Conservation (phyloP, 208 protist species). For the Phytomonas sp. region DNA sequence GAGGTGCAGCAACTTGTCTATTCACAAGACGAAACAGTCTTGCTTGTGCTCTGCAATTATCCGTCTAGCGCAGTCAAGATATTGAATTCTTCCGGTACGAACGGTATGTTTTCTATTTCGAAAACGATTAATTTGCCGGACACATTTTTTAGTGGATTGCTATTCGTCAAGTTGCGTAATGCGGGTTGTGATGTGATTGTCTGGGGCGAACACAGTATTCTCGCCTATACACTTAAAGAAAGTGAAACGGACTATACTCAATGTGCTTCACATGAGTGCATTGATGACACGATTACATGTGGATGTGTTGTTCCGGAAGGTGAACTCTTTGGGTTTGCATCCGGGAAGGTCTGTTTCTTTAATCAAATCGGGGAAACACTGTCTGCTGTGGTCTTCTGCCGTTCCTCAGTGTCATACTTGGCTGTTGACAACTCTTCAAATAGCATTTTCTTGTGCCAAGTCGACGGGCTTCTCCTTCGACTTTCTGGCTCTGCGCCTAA, state of each 20-base stretch:
- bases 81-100: slow-evolving; percentile 15
- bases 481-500: not conserved
- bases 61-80: slow-evolving; percentile 28
- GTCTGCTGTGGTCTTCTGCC: not conserved
- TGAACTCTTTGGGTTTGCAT: not conserved
- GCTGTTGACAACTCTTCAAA: not conserved
- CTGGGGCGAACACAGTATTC: not conserved
- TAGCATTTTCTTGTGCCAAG: not conserved
- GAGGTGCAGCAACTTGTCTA: slow-evolving; percentile 42
- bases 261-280: not conserved
- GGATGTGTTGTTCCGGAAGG: not conserved
- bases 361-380: not conserved
- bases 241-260: not conserved
- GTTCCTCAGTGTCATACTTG: not conserved
- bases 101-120: slow-evolving; percentile 11
- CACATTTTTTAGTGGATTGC: not conserved
- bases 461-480: not conserved
- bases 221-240: not conserved
- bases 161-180: not conserved
- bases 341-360: not conserved
- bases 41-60: slow-evolving; percentile 43
- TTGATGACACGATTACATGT: not conserved
- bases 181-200: not conserved
- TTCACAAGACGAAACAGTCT: slow-evolving; percentile 29
- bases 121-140: slow-evolving; percentile 6